phyloP scores from a whole-genome alignment of 2,329 filamentous ascomycete genomes.

The Diplodia mutila region DNA sequence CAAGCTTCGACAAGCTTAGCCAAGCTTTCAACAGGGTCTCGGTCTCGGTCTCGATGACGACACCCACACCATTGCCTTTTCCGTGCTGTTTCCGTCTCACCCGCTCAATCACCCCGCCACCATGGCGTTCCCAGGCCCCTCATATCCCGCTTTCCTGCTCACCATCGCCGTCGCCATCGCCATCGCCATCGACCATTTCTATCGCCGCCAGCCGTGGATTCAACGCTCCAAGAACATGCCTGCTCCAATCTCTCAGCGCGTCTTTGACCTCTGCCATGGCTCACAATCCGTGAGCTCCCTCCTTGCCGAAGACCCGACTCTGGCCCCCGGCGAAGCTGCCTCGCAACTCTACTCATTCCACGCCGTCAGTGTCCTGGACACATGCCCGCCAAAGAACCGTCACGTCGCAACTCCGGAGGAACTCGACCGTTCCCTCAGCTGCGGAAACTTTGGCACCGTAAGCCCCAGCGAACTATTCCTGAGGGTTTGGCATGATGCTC shows the following conservation, averaged over 20 bases:
- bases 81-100: background rate
- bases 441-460: constrained; percentile 69
- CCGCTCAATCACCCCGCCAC: background rate
- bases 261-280: constrained; percentile 66
- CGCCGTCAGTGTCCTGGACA: constrained; percentile 34
- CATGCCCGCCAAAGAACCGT: constrained; percentile 31
- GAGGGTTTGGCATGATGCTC: constrained; percentile 67
- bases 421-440: constrained; percentile 59
- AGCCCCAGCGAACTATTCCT: constrained; percentile 71
- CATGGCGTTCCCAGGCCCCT: background rate
- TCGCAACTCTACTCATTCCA: constrained; percentile 58
- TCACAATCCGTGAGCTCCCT: constrained; percentile 64
- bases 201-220: constrained; percentile 26
- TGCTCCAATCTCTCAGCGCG: constrained; percentile 24
- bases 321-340: constrained; percentile 57
- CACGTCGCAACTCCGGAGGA: constrained; percentile 42
- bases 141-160: background rate
- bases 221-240: constrained; percentile 27
- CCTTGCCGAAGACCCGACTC: constrained; percentile 55
- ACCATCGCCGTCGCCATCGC: background rate
- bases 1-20: constrained; percentile 21
- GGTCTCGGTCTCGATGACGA: background rate
- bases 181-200: constrained; percentile 16
- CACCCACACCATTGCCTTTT: background rate
- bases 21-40: background rate